Base-by-base conservation (phyloP, 371 early-diverging fungal genomes). In the Basidiobolus meristosporus region DNA sequence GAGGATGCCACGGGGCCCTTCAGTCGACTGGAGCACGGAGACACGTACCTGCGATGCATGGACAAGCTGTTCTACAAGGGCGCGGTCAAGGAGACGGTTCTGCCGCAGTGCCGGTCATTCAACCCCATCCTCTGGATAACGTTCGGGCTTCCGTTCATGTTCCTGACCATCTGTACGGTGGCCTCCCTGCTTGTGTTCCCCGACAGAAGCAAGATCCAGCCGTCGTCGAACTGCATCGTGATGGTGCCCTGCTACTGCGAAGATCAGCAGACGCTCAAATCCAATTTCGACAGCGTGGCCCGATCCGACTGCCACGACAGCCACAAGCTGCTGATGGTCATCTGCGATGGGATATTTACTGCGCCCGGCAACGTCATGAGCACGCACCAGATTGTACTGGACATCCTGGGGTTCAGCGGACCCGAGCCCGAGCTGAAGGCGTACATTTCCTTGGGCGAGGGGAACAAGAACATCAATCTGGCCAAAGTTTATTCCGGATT, bases 401-500 rank as follows among this genome's bases (percentile, higher is more conserved):
- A 95, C 49, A 78, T 98, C 36, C 70, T 98, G 17, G 90, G 90
- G 3, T 26, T 26, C 26, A 77, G 91, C 16, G 80, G 82, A 48
- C 73, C 81, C n/a, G 83, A 85, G 35, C 89, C 95, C 7, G 86
- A 86, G 46, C 82, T 93, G 0, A 65, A 83, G 41, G 74, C 75
- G 56, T 99, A 90, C 69, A 65, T 88, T 45, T 80, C 93, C 2
- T 68, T 93, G 32, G 90, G 89, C 36, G 84, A 86, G 40, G 93
- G 92, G 3, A 54, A 62, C 43, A 82, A 83, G 53, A 82, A 91
- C 52, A 68, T 82, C 51, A 97, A 98, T 53, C 77, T 79, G 63
- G 99, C 87, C 48, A 90, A 90, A 60, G 90, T 98, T 18, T 97
- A 97, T 60, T 79, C 93, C 15, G 98, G 98, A 6, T 62, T 90